These are phyloP conservation scores for Calocybe indica DNA, from an alignment of 768 basidiomycete genomes.

Conservation along the genomic window DNA sequence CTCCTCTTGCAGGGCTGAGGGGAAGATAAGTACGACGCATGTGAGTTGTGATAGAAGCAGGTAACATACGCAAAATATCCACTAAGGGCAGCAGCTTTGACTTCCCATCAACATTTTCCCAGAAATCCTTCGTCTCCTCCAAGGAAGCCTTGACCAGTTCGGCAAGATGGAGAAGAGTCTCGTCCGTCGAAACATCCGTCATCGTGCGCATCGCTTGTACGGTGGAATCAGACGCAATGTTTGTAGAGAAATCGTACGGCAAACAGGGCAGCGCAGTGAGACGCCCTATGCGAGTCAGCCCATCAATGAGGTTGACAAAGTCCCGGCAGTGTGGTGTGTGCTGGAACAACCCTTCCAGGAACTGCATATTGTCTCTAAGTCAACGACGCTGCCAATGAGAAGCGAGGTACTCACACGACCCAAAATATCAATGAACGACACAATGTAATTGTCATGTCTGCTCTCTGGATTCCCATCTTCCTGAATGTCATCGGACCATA, in stretches of 20 bases:
- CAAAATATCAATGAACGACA: slow-evolving; percentile 75
- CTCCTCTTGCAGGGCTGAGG: slow-evolving; percentile 37
- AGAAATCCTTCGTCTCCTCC: slow-evolving; percentile 64
- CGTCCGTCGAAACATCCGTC: slow-evolving; percentile 77
- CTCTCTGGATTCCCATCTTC: slow-evolving; percentile 28
- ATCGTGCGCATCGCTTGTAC: slow-evolving; percentile 86
- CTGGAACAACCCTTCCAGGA: slow-evolving; percentile 92
- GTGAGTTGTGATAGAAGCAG: neutral
- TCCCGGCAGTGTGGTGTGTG: slow-evolving; percentile 87
- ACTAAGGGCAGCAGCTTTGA: slow-evolving; percentile 65
- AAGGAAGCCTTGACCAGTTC: slow-evolving; percentile 67
- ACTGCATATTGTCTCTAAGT: slow-evolving; percentile 37
- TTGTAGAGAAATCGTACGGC: slow-evolving; percentile 84
- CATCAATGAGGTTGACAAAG: slow-evolving; percentile 71
- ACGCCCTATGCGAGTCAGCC: slow-evolving; percentile 67
- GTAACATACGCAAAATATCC: slow-evolving; percentile 41
- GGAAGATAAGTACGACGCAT: slow-evolving; percentile 1
- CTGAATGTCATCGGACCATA: slow-evolving; percentile 1
- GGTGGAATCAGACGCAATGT: slow-evolving; percentile 80
- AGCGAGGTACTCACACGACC: slow-evolving; percentile 49
- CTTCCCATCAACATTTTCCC: slow-evolving; percentile 44
- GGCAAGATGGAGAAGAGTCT: slow-evolving; percentile 66
- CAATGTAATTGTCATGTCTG: slow-evolving; percentile 68
- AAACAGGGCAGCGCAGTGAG: slow-evolving; percentile 81
- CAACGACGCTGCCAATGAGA: neutral